Conservation (phyloP, 352 stramenopile genomes). For the Aphanomyces invadans region DNA sequence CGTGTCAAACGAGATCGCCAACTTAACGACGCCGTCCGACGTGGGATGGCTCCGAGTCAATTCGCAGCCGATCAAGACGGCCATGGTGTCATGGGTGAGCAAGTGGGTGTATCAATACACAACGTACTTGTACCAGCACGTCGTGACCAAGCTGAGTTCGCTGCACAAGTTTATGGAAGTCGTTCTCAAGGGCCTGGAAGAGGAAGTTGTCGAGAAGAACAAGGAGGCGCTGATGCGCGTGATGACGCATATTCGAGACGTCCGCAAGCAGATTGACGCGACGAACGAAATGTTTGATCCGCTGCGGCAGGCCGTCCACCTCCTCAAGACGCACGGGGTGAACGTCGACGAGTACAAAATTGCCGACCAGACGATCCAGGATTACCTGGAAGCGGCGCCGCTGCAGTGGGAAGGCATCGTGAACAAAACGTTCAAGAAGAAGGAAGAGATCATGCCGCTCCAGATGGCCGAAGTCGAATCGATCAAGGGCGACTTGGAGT, state of each 20-base stretch:
- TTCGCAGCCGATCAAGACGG: conserved; percentile 94
- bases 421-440: conserved; percentile 98
- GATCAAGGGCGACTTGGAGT: conserved; percentile 91
- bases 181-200: conserved; percentile 84
- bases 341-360: conserved; percentile 89
- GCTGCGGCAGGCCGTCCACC: conserved; percentile 87
- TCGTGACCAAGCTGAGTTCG: conserved; percentile 80
- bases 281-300: conserved; percentile 93
- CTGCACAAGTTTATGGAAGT: conserved; percentile 92
- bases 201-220: conserved; percentile 86
- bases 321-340: conserved; percentile 91
- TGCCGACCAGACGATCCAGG: conserved; percentile 63
- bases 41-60: conserved; percentile 97
- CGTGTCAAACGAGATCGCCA: conserved; percentile 87
- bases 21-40: conserved; percentile 83
- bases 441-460: conserved; percentile 96
- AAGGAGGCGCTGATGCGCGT: conserved; percentile 95
- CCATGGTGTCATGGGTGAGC: conserved; percentile 92
- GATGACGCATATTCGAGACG: conserved; percentile 93
- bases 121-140: conserved; percentile 88
- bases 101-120: conserved; percentile 97
- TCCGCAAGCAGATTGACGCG: conserved; percentile 89
- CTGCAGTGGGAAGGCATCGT: conserved; percentile 97
- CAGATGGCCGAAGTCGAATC: conserved; percentile 94
- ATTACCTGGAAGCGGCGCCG: conserved; percentile 93